Evolutionary conservation across 202 grass and related monocot species (phyloP), one percentile per base, ranked within the genome.

Genomic region (Zoysia matrella): DNA sequence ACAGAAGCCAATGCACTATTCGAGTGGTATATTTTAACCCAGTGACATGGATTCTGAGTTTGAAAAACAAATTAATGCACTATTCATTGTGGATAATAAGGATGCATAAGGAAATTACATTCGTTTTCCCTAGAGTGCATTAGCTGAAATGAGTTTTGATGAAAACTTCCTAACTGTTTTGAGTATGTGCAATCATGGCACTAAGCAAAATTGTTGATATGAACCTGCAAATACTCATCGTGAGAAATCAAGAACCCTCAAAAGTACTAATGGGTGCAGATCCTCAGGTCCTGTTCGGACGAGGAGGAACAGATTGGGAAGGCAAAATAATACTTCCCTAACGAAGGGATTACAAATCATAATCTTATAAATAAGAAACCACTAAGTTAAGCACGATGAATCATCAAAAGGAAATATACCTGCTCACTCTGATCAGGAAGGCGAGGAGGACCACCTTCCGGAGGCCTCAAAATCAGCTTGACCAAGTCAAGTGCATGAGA

Each of bases 401-500:
- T 72, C 52, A 66, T 12, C 12, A 58, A 67, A 60, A 81, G 47
- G 40, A 84, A 66, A 85, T 15, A 30, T 91, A 97, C 92, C 81
- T 89, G 81, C 61, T 97, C 95, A 82, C 86, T 82, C 52, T 93
- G 79, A 68, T 98, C 84, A 82, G 79, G 92, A 84, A 98, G 86
- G 75, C 81, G 14, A 88, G 88, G 94, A 77, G 86, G 90, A 42
- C 95, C 88, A 71, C 88, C 95, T 94, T 92, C 84, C 69, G 84
- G 92, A 91, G 95, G 92, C 74, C 81, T 91, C 85, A 94, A 76
- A 49, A 93, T 82, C 52, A 93, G 42, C 62, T 86, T 74, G 12
- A 93, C 80, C 71, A 98, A 83, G 42, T 88, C 88, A 84, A 98
- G 82, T 5, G 82, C 90, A 65, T 75, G 78, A 71, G 72, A 86